Evolutionary conservation across 2,329 filamentous ascomycete species (phyloP).

Genomic region (Dothistroma pini): DNA sequence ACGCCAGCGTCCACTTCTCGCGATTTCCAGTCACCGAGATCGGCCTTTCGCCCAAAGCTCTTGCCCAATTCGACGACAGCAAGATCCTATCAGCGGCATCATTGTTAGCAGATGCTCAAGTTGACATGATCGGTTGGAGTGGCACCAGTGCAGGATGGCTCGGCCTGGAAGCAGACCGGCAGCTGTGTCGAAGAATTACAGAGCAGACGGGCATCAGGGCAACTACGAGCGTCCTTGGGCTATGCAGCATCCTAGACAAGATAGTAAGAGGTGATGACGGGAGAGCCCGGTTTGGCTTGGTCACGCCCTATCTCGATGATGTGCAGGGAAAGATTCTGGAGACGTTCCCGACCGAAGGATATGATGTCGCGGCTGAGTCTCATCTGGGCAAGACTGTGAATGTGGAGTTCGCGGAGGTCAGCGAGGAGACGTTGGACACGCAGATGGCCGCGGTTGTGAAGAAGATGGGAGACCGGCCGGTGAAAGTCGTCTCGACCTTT

Average conservation of each 20-base stretch:
- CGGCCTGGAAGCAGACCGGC: conserved; percentile 33
- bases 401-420: conserved; percentile 37
- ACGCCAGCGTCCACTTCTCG: conserved; percentile 43
- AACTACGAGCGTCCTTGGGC: conserved; percentile 42
- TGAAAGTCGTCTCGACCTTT: conserved; percentile 40
- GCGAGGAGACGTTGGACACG: conserved; percentile 30
- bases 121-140: conserved; percentile 33
- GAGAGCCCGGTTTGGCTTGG: conserved; percentile 35
- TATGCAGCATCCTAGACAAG: conserved; percentile 37
- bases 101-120: conserved; percentile 31
- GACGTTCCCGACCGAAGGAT: conserved; percentile 36
- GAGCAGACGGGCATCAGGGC: conserved; percentile 38
- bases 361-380: conserved; percentile 34
- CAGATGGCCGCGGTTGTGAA: conserved; percentile 31
- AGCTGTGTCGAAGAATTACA: conserved; percentile 39
- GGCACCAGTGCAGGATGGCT: conserved; percentile 31
- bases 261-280: conserved; percentile 15
- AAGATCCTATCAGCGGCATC: conserved; percentile 30
- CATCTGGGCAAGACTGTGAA: conserved; percentile 40
- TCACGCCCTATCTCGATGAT: conserved; percentile 44
- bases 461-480: conserved; percentile 23
- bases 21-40: conserved; percentile 44
- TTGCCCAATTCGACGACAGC: conserved; percentile 35
- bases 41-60: conserved; percentile 33
- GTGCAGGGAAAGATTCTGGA: conserved; percentile 39